These are phyloP conservation scores for Apiotrichum sp. DNA, from an alignment of 1,284 basidiomycete genomes.

Conservation along the genomic window DNA sequence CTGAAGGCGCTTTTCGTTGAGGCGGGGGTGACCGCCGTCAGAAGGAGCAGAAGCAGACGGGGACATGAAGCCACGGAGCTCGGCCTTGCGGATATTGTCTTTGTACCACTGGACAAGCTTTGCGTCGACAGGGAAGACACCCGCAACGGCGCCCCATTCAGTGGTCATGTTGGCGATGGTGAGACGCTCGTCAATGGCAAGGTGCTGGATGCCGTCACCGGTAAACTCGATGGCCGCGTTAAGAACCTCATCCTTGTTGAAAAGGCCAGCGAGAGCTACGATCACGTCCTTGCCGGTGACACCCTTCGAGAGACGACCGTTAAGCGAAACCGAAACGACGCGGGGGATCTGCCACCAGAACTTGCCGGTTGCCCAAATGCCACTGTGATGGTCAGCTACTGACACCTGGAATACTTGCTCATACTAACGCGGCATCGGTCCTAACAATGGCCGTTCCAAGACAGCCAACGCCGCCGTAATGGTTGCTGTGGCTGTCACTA, in stretches of 20 bases:
- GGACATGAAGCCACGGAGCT: slow-evolving; percentile 64
- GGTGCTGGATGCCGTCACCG: slow-evolving; percentile 76
- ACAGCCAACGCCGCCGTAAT: slow-evolving; percentile 95
- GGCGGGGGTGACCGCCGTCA: slow-evolving; percentile 64
- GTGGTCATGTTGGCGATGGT: slow-evolving; percentile 99
- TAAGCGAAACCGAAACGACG: slow-evolving; percentile 90
- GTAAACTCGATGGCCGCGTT: slow-evolving; percentile 98
- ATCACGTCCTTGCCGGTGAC: slow-evolving; percentile 99
- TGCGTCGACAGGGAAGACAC: slow-evolving; percentile 89
- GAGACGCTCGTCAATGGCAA: slow-evolving; percentile 85
- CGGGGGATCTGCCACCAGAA: slow-evolving; percentile 99
- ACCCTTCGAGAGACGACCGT: slow-evolving; percentile 72
- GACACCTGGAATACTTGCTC: neutral
- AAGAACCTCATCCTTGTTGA: slow-evolving; percentile 95
- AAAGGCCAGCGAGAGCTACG: slow-evolving; percentile 90
- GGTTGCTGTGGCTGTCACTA: slow-evolving; percentile 92
- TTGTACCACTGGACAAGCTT: slow-evolving; percentile 85
- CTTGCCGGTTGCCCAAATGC: slow-evolving; percentile 96
- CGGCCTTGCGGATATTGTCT: slow-evolving; percentile 64
- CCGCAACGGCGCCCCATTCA: slow-evolving; percentile 96
- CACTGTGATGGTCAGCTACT: slow-evolving; percentile 39
- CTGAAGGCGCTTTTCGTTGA: slow-evolving; percentile 70
- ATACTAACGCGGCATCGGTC: slow-evolving; percentile 52
- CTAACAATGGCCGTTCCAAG: slow-evolving; percentile 94
- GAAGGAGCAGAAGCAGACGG: slow-evolving; percentile 38